Percentiles rank a stretch among this genome's conserved stretches.
phyloP scores from a whole-genome alignment of 805 yeast genomes.

The Lipomyces mesembrius region DNA sequence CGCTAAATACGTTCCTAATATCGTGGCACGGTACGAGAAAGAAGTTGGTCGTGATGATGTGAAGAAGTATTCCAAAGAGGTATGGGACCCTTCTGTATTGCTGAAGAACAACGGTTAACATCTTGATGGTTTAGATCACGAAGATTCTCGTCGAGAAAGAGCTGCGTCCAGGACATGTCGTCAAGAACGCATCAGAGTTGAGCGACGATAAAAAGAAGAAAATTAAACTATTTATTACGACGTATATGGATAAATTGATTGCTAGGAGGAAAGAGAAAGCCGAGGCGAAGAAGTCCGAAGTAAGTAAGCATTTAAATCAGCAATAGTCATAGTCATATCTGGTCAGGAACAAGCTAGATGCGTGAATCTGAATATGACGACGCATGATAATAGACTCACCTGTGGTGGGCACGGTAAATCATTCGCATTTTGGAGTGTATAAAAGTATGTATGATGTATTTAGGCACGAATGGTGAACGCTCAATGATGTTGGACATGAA shows the following conservation, averaged over 20 bases:
- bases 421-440: slow-evolving; percentile 1
- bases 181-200: slow-evolving; percentile 57
- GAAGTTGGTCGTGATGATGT: slow-evolving; percentile 73
- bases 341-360: background rate
- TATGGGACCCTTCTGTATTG: slow-evolving; percentile 1
- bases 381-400: background rate
- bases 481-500: background rate
- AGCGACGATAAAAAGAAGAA: slow-evolving; percentile 69
- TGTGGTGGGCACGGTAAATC: background rate
- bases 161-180: slow-evolving; percentile 46
- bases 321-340: background rate
- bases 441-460: slow-evolving; percentile 2
- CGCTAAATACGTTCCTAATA: slow-evolving; percentile 79
- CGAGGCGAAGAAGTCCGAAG: slow-evolving; percentile 5
- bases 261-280: slow-evolving; percentile 16
- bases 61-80: slow-evolving; percentile 77
- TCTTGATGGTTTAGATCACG: slow-evolving; percentile 51
- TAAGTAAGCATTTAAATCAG: background rate
- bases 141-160: slow-evolving; percentile 72
- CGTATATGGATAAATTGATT: slow-evolving; percentile 68
- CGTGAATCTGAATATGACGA: background rate
- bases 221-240: slow-evolving; percentile 63
- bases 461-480: background rate
- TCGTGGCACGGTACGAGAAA: slow-evolving; percentile 61
- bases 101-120: background rate